Base-by-base conservation (phyloP, 129 eudicot species). In the Tanacetum coccineum region DNA sequence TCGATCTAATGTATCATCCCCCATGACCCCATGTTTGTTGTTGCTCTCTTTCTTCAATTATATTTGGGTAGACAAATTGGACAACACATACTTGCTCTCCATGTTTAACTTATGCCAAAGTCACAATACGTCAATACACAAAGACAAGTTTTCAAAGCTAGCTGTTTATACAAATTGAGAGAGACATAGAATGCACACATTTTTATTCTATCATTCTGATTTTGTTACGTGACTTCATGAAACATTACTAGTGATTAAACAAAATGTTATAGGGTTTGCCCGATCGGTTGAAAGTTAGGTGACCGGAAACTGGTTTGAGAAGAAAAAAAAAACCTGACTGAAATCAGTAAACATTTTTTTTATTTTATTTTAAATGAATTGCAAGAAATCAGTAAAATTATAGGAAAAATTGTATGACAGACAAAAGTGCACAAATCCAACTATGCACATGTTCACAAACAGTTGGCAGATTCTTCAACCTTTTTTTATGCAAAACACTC, bases 401-500 rank as follows among this genome's bases (percentile, higher is more conserved):
- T 19, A 36, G 12, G 62, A 10, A 32, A 22, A 9, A 19, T 13
- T 19, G 21, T 0, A 20, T 40, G 18, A 14, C 55, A 54, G 26
- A 32, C 14, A 55, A 57, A 19, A 19, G 13, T 13, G 14, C 32
- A 17, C 42, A 40, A 67, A 39, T 4, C 54, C 74, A 75, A 49
- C 69, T 52, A 59, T 32, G 62, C 79, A 60, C 74, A 75, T 68
- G 80, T 60, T 60, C 13, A 44, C 44, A 50, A 52, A 56, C 79
- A 75, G 64, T 40, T 68, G 74, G 74, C 70, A 75, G 64, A 75
- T 68, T 68, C 58, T 49, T 75, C 4, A 61, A 60, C 22, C 40
- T 49, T 13, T 15, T 49, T 6, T 36, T 36, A 36, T 36, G 42
- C 42, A 36, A 36, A 1, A 36, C 42, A 36, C 42, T 36, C 42